Percentiles rank a stretch among this genome's conserved stretches.
Conservation (phyloP, 1,284 basidiomycete genomes). For the Ceratobasidium sp. region DNA sequence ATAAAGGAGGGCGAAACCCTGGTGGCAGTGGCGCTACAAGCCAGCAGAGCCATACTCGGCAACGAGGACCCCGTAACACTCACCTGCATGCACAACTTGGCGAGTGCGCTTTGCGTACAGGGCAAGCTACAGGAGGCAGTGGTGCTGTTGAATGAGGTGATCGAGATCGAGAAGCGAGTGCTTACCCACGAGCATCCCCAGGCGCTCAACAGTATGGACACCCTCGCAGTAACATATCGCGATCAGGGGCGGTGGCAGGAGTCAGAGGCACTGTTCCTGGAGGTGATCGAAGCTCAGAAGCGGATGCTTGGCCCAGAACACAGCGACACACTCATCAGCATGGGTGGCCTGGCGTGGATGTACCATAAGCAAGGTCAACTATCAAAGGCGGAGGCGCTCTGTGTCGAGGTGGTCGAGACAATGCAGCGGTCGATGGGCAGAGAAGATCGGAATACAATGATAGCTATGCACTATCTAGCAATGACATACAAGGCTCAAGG, state of each 20-base stretch:
- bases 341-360: not conserved
- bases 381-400: not conserved
- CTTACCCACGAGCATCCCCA: too few relatives aligned
- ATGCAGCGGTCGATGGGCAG: not conserved
- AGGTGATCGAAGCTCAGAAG: not conserved
- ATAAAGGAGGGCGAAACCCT: not conserved
- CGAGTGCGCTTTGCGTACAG: not conserved
- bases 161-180: too few relatives aligned
- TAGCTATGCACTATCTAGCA: not conserved
- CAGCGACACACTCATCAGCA: not conserved
- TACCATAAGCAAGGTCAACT: constrained; percentile 1
- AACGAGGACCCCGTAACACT: not conserved
- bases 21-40: not conserved
- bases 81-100: not conserved
- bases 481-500: too few relatives aligned
- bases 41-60: not conserved
- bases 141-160: not conserved
- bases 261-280: not conserved
- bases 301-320: not conserved
- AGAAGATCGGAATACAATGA: not conserved
- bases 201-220: too few relatives aligned
- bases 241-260: too few relatives aligned
- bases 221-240: too few relatives aligned
- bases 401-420: not conserved
- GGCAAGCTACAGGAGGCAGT: not conserved